Base-by-base conservation (phyloP, 805 yeast genomes). In the Cyberlindnera mrakii region DNA sequence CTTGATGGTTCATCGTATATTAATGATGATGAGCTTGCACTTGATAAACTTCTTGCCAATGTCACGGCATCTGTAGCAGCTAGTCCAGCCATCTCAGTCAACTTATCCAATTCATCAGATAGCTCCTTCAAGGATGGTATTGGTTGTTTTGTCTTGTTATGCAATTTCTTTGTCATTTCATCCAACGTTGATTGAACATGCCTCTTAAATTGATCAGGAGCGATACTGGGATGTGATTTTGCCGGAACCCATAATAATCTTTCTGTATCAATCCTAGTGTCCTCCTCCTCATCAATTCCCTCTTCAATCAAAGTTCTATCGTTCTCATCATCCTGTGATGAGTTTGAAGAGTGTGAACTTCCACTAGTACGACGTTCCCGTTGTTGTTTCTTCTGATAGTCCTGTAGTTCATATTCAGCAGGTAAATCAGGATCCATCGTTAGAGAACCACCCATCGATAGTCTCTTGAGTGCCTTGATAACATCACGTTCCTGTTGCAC, bases 221-320 rank as follows among this genome's bases (percentile, higher is more conserved):
- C 90, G n/a, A 91, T 75, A 54, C 85, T 91, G 1, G 98, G 98
- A 60, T 93, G 99, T 32, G 88, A 72, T 49, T 78, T 80, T 2
- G 98, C 99, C 0, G 98, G 98, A 1, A 93, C 97, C 99, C 99
- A 91, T 42, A 91, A 67, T 29, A 85, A 64, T 44, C 76, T 67
- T 39, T 74, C 60, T 5, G 74, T 41, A 25, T 49, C 50, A 5
- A 49, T 33, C 30, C 31, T 44, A 15, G 41, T 31, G 16, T 42
- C 44, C 2, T 43, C 37, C 8, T 36, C 40, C 5, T 33, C 15
- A 75, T 64, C 42, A 64, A 68, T 36, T 14, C 45, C 41, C 14
- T 50, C 51, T 32, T 42, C 44, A 5, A 43, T 42, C 36, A 42
- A 15, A 4, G 49, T 46, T 37, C 31, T 40, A 13, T 46, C 46